A percentile compares a stretch with the other conserved stretches of the same genome.
phyloP scores from a whole-genome alignment of 106 monocot species.

The Narthecium ossifragum region DNA sequence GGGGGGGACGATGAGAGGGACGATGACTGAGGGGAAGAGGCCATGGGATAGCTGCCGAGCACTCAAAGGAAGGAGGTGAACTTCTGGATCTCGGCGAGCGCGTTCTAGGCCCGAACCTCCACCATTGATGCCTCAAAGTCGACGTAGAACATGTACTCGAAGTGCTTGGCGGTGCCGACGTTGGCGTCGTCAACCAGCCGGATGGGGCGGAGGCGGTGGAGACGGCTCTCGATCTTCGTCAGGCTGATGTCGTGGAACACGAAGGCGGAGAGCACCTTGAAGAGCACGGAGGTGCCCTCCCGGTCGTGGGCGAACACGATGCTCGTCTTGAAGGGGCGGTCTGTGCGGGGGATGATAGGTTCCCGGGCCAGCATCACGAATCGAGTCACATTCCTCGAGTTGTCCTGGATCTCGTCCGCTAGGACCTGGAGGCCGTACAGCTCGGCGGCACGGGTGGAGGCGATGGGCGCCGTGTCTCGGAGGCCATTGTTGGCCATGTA shows the following conservation, averaged over 20 bases:
- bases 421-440: conserved; percentile 53
- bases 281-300: conserved; percentile 54
- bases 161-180: no score
- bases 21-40: no score
- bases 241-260: conserved; percentile 54
- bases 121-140: conserved; percentile 79
- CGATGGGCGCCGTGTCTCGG: conserved; percentile 58
- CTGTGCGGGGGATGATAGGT: conserved; percentile 55
- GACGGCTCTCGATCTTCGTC: conserved; percentile 61
- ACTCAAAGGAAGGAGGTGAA: conserved; percentile 62
- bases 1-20: no score
- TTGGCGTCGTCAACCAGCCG: conserved; percentile 47
- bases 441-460: conserved; percentile 47
- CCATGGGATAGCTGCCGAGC: conserved; percentile 68
- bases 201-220: conserved; percentile 39
- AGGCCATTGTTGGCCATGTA: conserved; percentile 31
- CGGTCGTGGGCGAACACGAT: conserved; percentile 52
- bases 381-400: conserved; percentile 45
- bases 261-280: conserved; percentile 64
- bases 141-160: conserved; percentile 64
- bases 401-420: conserved; percentile 60
- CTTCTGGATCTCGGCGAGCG: conserved; percentile 57
- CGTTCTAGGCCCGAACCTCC: conserved; percentile 51
- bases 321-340: conserved; percentile 63
- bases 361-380: conserved; percentile 66